Conservation (phyloP, 2,329 filamentous ascomycete genomes). For the Xylariaceae sp. region DNA sequence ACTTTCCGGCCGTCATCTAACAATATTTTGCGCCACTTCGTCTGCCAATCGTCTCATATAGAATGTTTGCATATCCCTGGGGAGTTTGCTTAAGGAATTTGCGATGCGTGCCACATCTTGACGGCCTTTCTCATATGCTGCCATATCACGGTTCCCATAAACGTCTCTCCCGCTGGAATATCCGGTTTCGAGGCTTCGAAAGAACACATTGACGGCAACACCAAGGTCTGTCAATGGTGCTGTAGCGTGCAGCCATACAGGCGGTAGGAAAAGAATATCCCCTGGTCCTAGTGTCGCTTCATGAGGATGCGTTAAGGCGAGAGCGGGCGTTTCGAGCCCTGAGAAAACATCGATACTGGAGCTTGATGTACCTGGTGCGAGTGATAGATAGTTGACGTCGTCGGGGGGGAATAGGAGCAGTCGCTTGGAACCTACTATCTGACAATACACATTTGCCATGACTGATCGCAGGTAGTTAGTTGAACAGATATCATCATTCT, state of each 20-base stretch:
- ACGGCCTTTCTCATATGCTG: constrained; percentile 82
- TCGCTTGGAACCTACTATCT: constrained; percentile 75
- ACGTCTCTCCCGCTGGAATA: constrained; percentile 82
- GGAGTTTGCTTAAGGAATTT: constrained; percentile 68
- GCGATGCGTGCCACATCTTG: constrained; percentile 73
- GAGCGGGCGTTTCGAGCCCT: constrained; percentile 47
- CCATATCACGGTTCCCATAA: constrained; percentile 86
- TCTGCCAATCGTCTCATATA: constrained; percentile 76
- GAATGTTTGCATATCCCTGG: constrained; percentile 72
- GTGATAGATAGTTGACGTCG: constrained; percentile 72
- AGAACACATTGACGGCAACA: constrained; percentile 90
- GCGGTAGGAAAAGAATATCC: constrained; percentile 81
- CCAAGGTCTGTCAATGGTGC: constrained; percentile 65
- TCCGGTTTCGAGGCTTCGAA: constrained; percentile 70
- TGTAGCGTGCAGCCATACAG: constrained; percentile 84
- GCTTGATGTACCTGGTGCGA: constrained; percentile 79
- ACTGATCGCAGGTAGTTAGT: constrained; percentile 51
- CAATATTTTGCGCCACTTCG: constrained; percentile 58
- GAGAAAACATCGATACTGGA: constrained; percentile 78
- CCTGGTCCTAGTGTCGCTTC: constrained; percentile 72
- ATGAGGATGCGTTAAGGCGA: constrained; percentile 65
- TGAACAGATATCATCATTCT: not conserved
- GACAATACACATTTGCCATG: constrained; percentile 86
- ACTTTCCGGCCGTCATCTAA: too few relatives aligned
- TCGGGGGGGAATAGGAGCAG: constrained; percentile 79